Base-by-base conservation (phyloP, 1,139 yeast genomes). In the Yamadazyma kanchanaburiensis region DNA sequence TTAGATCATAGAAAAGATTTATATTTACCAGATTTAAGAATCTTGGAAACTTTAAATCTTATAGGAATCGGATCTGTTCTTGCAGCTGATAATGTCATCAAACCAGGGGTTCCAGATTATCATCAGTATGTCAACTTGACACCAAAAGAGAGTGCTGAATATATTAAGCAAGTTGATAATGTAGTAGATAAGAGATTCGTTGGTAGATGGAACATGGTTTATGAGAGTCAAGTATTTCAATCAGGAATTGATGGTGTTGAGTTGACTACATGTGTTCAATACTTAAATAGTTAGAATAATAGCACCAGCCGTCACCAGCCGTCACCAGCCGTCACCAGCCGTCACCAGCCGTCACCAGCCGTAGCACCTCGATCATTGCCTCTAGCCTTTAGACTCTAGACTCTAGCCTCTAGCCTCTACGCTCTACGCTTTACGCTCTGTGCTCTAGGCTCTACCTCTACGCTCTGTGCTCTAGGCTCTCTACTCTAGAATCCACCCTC, bases 201-300 rank as follows among this genome's bases (percentile, higher is more conserved):
- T 1, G 76, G 76, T 0, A 52, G 64, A 29, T 69, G 74, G 75
- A 63, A 69, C 29, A 43, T 67, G n/a, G 27, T 63, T 15, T 71
- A 71, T 40, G 60, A 64, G 4, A 49, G 68, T 0, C 33, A 51
- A 12, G 49, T 60, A 11, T 41, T 45, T 4, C 30, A 25, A 5
- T 29, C 33, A 18, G 32, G 39, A 8, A 23, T 27, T n/a, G 67
- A 58, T 40, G 65, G 56, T 0, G 51, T 63, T 13, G 69, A 60
- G n/a, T n/a, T n/a, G n/a, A n/a, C n/a, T n/a, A n/a, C n/a, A n/a
- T n/a, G n/a, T n/a, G n/a, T n/a, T n/a, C n/a, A n/a, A n/a, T n/a
- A n/a, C n/a, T n/a, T n/a, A n/a, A n/a, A n/a, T n/a, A n/a, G n/a
- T n/a, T n/a, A n/a, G n/a, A n/a, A n/a, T n/a, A n/a, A n/a, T n/a